A percentile compares a stretch with the other conserved stretches of the same genome.
Evolutionary conservation across 1,139 yeast genomes (phyloP).

Genomic region (Saccharomyces uvarum): DNA sequence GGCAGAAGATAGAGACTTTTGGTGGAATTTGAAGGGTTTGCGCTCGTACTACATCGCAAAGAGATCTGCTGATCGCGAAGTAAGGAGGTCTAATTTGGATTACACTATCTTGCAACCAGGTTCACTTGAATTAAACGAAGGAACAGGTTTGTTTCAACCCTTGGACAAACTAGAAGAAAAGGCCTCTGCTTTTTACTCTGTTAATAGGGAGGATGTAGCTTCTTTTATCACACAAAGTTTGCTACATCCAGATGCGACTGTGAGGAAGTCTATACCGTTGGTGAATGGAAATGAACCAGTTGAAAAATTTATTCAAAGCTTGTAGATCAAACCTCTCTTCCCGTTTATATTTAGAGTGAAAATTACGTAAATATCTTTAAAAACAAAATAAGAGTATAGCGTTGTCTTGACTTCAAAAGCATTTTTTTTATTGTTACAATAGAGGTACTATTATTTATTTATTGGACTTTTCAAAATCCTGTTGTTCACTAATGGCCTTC

Average conservation of each 20-base stretch:
- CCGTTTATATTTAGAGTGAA: neutral
- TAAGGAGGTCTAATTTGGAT: slow-evolving; percentile 38
- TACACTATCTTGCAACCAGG: slow-evolving; percentile 52
- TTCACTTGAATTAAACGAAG: slow-evolving; percentile 34
- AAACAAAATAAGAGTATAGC: neutral
- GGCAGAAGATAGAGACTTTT: slow-evolving; percentile 43
- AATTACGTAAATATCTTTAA: neutral
- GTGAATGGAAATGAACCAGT: slow-evolving; percentile 32
- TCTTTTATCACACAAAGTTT: slow-evolving; percentile 18
- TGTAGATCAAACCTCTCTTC: slow-evolving; percentile 4
- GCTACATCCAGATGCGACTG: slow-evolving; percentile 23
- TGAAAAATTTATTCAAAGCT: slow-evolving; percentile 19
- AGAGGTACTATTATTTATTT: neutral
- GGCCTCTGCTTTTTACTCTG: slow-evolving; percentile 8
- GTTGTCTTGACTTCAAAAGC: neutral
- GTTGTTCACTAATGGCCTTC: slow-evolving; percentile 60
- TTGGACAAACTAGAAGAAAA: slow-evolving; percentile 13
- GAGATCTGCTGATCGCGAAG: slow-evolving; percentile 46
- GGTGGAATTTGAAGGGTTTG: slow-evolving; percentile 34
- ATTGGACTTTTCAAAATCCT: slow-evolving; percentile 42
- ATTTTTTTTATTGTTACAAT: neutral
- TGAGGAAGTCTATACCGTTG: slow-evolving; percentile 30
- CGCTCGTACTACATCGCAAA: slow-evolving; percentile 44
- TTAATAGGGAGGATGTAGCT: slow-evolving; percentile 31
- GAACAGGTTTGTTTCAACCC: slow-evolving; percentile 36